These are phyloP conservation scores for Aspergillus biplanus DNA, from an alignment of 495 filamentous ascomycete species.

Conservation along the genomic window DNA sequence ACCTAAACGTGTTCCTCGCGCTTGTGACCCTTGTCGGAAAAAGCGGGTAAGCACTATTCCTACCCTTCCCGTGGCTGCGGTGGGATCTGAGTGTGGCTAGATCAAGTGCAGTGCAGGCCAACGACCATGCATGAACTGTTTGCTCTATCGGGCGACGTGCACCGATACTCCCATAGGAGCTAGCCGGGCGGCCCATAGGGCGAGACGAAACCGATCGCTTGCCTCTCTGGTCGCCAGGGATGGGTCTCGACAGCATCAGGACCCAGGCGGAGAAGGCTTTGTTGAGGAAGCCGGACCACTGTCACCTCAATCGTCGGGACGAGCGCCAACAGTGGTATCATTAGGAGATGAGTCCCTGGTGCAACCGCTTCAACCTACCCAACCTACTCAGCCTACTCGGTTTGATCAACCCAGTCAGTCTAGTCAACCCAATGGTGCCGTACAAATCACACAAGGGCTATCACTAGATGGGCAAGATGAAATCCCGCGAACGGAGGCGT, in stretches of 20 bases:
- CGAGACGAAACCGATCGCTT: background rate
- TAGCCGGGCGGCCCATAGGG: background rate
- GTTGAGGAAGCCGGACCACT: background rate
- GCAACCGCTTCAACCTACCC: too few species aligned
- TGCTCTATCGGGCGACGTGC: conserved; percentile 4
- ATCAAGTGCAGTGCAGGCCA: conserved; percentile 6
- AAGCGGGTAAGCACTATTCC: background rate
- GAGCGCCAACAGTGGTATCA: background rate
- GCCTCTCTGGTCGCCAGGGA: background rate
- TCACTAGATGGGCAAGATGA: background rate
- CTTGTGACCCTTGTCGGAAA: conserved; percentile 4
- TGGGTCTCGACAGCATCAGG: background rate
- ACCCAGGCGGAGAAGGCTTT: background rate
- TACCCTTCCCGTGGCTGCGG: background rate
- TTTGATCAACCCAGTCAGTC: background rate
- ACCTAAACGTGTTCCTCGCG: background rate
- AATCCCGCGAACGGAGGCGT: background rate
- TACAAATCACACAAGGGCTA: background rate
- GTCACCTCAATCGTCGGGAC: background rate
- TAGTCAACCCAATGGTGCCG: background rate
- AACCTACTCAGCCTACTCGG: too few species aligned
- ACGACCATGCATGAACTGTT: conserved; percentile 6
- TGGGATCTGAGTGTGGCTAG: background rate
- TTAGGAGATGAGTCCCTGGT: background rate
- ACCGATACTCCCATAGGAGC: background rate